Percentiles rank a stretch among this genome's conserved stretches.
Evolutionary conservation across 2,329 filamentous ascomycete species (phyloP).

Genomic region (Hypoxylon sp.): DNA sequence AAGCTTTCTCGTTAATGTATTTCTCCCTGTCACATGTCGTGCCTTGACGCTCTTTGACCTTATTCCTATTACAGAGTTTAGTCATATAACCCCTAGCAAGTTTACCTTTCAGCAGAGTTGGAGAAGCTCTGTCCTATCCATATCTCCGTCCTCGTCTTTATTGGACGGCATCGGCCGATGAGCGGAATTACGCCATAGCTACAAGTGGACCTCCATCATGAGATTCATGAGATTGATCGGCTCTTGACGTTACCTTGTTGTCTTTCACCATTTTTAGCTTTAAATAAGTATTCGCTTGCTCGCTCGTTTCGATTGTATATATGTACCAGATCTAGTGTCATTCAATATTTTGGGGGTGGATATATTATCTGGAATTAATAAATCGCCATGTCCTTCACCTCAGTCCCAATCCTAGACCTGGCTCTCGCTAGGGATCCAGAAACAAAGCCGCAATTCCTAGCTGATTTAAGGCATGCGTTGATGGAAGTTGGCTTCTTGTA

Average conservation of each 20-base stretch:
- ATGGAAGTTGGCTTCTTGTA: slow-evolving; percentile 91
- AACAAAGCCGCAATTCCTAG: slow-evolving; percentile 77
- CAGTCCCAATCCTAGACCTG: slow-evolving; percentile 81
- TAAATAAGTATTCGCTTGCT: too few species aligned
- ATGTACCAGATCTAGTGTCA: too few species aligned
- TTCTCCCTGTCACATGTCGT: too few species aligned
- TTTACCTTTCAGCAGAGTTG: not conserved
- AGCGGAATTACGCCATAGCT: slow-evolving; percentile 39
- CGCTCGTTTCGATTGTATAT: too few species aligned
- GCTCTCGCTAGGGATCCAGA: slow-evolving; percentile 67
- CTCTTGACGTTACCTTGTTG: too few species aligned
- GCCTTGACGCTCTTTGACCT: too few species aligned
- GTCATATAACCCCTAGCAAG: not conserved
- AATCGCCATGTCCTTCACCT: slow-evolving; percentile 71
- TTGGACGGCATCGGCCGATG: slow-evolving; percentile 29
- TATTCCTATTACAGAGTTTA: too few species aligned
- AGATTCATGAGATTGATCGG: too few species aligned
- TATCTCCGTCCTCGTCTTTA: slow-evolving; percentile 7
- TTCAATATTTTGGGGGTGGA: too few species aligned
- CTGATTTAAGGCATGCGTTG: slow-evolving; percentile 75
- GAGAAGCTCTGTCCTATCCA: slow-evolving; percentile 8
- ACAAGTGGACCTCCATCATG: slow-evolving; percentile 30
- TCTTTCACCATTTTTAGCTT: too few species aligned
- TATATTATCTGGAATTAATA: slow-evolving; percentile 1
- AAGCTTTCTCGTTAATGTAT: too few species aligned